Conservation (phyloP, 2,329 filamentous ascomycete genomes). For the Aspergillus floridensis region DNA sequence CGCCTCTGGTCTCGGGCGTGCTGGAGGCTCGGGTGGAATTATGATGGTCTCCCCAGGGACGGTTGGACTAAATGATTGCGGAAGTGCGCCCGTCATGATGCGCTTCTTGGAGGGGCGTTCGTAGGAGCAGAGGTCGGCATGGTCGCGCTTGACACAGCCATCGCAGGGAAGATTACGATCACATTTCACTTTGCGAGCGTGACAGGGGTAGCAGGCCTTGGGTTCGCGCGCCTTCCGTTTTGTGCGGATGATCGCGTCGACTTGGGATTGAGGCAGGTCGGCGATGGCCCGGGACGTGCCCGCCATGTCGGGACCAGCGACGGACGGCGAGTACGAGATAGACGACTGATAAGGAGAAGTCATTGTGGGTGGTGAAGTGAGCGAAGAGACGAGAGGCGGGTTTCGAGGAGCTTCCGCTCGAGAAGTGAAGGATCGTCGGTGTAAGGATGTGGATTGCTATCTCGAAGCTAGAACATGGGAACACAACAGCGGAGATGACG, state of each 20-base stretch:
- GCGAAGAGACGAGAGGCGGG: neutral
- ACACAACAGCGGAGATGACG: neutral
- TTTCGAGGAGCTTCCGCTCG: neutral
- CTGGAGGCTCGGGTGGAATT: constrained; percentile 19
- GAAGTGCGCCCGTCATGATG: constrained; percentile 23
- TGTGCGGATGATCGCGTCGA: constrained; percentile 48
- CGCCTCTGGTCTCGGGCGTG: constrained; percentile 26
- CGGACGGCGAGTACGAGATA: constrained; percentile 31
- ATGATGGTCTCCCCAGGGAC: constrained; percentile 11
- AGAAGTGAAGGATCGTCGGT: neutral
- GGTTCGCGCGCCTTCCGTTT: constrained; percentile 50
- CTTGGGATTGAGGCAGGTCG: constrained; percentile 46
- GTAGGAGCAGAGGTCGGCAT: constrained; percentile 50
- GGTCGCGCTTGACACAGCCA: constrained; percentile 50
- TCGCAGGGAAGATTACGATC: constrained; percentile 50
- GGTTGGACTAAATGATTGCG: constrained; percentile 22
- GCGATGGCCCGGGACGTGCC: constrained; percentile 30
- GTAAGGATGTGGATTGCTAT: neutral
- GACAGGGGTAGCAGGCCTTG: constrained; percentile 48
- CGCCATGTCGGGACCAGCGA: constrained; percentile 23
- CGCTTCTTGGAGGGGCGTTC: constrained; percentile 49
- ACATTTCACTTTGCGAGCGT: constrained; percentile 50
- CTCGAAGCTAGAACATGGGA: neutral
- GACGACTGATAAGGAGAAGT: constrained; percentile 31
- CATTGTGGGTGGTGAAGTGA: constrained; percentile 16